Conservation (phyloP, 768 basidiomycete species). For the Boletus speciosus region DNA sequence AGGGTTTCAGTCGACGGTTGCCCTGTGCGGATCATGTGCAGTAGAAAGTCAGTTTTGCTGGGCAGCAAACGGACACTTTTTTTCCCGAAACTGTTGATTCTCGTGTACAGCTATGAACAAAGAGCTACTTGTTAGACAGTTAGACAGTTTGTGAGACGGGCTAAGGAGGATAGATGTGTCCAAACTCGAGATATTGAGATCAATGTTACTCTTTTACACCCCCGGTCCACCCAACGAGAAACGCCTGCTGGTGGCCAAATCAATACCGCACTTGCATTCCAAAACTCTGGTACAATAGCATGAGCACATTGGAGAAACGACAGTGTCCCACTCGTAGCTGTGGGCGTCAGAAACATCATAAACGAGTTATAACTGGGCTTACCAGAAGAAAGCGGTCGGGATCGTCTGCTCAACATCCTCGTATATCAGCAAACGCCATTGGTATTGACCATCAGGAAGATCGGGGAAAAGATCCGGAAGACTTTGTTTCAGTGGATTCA, state of each 20-base stretch:
- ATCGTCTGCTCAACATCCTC: background rate
- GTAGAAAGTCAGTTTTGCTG: background rate
- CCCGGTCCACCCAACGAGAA: background rate
- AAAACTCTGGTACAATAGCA: background rate
- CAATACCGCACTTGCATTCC: no score
- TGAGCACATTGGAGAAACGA: no score
- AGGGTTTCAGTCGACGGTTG: background rate
- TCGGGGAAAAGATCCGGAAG: background rate
- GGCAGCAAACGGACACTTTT: background rate
- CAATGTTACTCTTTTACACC: no score
- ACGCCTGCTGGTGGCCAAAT: no score
- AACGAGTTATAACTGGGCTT: background rate
- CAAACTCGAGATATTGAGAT: background rate
- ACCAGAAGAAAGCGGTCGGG: background rate
- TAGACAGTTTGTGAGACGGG: background rate
- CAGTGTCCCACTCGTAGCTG: background rate
- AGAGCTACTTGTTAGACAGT: background rate
- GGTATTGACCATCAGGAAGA: background rate
- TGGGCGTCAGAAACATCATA: background rate
- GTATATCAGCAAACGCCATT: slow-evolving; percentile 7
- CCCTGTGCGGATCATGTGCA: background rate
- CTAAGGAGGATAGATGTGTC: background rate
- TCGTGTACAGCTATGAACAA: background rate
- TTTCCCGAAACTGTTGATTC: background rate
- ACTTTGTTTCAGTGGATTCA: background rate